Evolutionary conservation across 2,329 filamentous ascomycete species (phyloP), one percentile per base, ranked within the genome.

Genomic region (Cladophialophora chaetospira): DNA sequence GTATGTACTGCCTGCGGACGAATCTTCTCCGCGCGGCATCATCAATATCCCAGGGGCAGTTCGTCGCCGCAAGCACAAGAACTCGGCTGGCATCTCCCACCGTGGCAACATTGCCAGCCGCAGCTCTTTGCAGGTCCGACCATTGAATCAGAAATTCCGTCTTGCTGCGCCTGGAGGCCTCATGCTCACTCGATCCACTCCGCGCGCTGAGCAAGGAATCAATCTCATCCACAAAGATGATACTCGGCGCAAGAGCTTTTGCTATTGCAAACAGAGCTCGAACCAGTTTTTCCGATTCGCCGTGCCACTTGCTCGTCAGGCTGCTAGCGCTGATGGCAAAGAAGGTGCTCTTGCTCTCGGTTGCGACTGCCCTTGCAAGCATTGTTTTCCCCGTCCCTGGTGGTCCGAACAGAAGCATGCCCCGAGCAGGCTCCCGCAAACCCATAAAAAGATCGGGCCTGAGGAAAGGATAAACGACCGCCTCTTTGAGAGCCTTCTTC

Each of bases 381-480:
- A 99, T 99, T 0, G 94, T 99, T 73, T 99, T 99, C 50, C 94
- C 94, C 0, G 94, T 99, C n/a, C 94, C 94, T 0, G 94, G 94
- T 1, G 94, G 94, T 0, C 94, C 94, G 69, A 99, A 99, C 1
- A 99, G 80, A 1, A 99, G 80, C 90, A 99, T 97, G 4, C 94
- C 94, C 56, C 91, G 82, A 11, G 94, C 93, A 17, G 94, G 94
- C 69, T 99, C 94, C 35, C 94, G 88, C 9, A 99, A 80, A 0
- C 94, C 94, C 83, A 93, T 94, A 75, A 99, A 99, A 2, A 99
- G 77, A 72, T 99, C 94, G 1, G 94, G 94, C 1, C 94, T 88
- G 9, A 99, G 77, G 70, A 99, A 97, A 0, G 94, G 94, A 67
- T 99, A 99, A 2, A 99, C 93, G 1, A 99, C 94, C 0, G 91